Base-by-base conservation (phyloP, 768 basidiomycete species). In the Lactarius sp. region DNA sequence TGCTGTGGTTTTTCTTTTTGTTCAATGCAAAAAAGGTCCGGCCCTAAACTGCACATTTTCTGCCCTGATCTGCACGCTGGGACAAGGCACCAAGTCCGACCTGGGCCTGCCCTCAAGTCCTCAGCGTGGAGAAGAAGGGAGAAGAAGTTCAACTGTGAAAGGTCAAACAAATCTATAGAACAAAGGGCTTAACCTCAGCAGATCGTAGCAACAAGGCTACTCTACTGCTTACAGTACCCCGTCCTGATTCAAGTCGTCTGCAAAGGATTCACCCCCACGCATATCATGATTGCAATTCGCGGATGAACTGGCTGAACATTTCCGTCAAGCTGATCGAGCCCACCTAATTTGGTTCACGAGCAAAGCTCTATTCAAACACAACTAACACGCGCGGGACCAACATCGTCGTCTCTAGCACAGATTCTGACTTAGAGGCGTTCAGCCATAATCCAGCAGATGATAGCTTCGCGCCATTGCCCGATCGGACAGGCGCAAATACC, bases 341-440 rank as follows among this genome's bases (percentile, higher is more conserved):
- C 74, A 76, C 77, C 82, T 79, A 73, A 81, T 84, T 81, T 84
- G 83, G 82, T 84, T 78, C 81, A 83, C 80, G 79, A 84, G 84
- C 83, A 79, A 83, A 82, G 81, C 82, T 81, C 82, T 84, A 84
- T 85, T 80, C 76, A 68, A 78, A 84, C 82, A 77, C 83, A 76
- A 77, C 79, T 83, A 75, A 81, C 76, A 81, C 80, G 78, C 80
- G 82, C 79, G 80, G 83, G 83, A 83, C 80, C 78, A 80, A 83
- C 78, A 83, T 85, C 83, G 78, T 85, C 81, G 79, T 81, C 78
- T 86, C 83, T 81, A 83, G 85, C 83, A 85, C 79, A 81, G 85
- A 85, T 87, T 86, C 85, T 85, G 84, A 78, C 84, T 86, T 86
- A 86, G 85, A 87, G 85, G 85, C 83, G 80, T 86, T 86, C 85